A percentile compares a stretch with the other conserved stretches of the same genome.
These are phyloP conservation scores for Leccinum barrowsii DNA, from an alignment of 768 basidiomycete species.

Conservation along the genomic window DNA sequence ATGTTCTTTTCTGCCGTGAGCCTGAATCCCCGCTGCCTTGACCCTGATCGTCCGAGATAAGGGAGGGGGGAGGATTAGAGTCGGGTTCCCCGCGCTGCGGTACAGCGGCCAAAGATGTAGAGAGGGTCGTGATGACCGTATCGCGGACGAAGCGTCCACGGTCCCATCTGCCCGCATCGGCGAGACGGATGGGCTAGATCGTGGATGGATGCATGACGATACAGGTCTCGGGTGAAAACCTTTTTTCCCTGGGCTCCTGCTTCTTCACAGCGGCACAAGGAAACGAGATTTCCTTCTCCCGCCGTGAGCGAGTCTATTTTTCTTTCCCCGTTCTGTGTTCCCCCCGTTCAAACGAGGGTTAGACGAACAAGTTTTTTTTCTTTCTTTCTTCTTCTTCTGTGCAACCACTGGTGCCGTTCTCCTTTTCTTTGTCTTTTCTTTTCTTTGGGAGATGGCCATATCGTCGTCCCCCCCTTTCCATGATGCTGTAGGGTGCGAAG, in stretches of 20 bases:
- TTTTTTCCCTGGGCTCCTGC: not conserved
- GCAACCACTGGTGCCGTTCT: not conserved
- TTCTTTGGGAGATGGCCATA: not conserved
- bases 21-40: conserved; percentile 7
- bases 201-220: not conserved
- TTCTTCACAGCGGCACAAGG: conserved; percentile 6
- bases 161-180: conserved; percentile 15
- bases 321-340: conserved; percentile 1
- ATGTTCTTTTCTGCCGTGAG: not conserved
- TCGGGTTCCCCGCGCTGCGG: conserved; percentile 3
- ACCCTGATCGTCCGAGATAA: conserved; percentile 16
- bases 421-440: not conserved
- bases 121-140: conserved; percentile 1
- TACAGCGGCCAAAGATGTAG: conserved; percentile 17
- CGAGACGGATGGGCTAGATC: not conserved
- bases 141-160: conserved; percentile 1
- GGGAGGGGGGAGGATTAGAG: conserved; percentile 6
- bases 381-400: not conserved
- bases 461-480: conserved; percentile 9
- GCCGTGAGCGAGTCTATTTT: conserved; percentile 1
- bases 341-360: conserved; percentile 5
- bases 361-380: not conserved
- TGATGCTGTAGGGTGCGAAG: conserved; percentile 22
- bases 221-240: conserved; percentile 1
- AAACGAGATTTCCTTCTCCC: conserved; percentile 1